These are phyloP conservation scores for Penicillium expansum DNA, from an alignment of 2,329 filamentous ascomycete genomes.

Conservation along the genomic window DNA sequence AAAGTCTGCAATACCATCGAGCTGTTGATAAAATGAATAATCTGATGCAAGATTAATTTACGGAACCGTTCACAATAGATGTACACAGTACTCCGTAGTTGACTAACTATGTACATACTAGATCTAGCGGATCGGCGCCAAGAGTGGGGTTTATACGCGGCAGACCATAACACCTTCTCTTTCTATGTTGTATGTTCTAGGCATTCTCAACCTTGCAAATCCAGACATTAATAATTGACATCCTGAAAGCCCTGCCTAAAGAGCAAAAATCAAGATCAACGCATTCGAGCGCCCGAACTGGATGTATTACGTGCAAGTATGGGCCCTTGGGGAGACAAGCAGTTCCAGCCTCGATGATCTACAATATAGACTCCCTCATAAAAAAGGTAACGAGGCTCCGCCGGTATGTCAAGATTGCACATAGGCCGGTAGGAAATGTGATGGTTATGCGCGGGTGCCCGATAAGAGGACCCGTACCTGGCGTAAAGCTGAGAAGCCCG, in stretches of 20 bases:
- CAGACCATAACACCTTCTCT: not conserved
- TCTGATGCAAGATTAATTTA: not conserved
- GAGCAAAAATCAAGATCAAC: not conserved
- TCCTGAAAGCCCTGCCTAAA: not conserved
- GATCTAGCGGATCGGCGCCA: not conserved
- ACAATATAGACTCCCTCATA: not conserved
- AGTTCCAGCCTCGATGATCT: not conserved
- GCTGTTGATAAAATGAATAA: not conserved
- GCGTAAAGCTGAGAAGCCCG: not conserved
- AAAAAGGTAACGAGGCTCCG: slow-evolving; percentile 4
- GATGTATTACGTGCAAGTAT: not conserved
- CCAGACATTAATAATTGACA: too few species aligned
- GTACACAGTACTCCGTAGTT: not conserved
- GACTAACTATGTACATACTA: not conserved
- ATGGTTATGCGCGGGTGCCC: not conserved
- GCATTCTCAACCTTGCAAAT: not conserved
- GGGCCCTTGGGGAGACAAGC: too few species aligned
- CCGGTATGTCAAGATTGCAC: not conserved
- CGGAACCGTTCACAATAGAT: not conserved
- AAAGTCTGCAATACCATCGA: not conserved
- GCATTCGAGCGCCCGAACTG: not conserved
- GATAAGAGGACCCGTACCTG: not conserved
- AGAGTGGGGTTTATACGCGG: slow-evolving; percentile 3
- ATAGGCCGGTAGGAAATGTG: not conserved
- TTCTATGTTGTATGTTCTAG: too few species aligned